These are phyloP conservation scores for Exophiala sideris DNA, from an alignment of 2,329 filamentous ascomycete species.

Conservation along the genomic window DNA sequence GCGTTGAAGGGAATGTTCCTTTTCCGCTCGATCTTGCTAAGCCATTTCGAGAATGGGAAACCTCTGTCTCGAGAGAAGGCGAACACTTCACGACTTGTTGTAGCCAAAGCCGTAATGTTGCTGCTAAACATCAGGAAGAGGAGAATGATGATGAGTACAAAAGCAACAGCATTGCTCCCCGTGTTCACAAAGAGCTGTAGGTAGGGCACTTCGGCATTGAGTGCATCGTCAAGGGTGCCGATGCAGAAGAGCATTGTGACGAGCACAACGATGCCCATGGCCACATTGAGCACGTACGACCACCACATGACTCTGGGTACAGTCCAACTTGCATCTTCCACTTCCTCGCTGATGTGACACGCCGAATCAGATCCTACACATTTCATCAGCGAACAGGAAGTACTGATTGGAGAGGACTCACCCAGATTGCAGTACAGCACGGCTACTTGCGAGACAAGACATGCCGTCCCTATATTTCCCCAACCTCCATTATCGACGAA, in stretches of 20 bases:
- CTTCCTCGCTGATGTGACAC: conserved; percentile 39
- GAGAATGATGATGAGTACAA: conserved; percentile 11
- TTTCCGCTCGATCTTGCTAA: conserved; percentile 28
- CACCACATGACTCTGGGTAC: conserved; percentile 48
- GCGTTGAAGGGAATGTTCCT: conserved; percentile 44
- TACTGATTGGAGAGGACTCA: not conserved
- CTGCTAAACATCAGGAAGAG: conserved; percentile 16
- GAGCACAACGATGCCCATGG: conserved; percentile 44
- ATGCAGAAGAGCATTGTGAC: conserved; percentile 44
- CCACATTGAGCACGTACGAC: conserved; percentile 45
- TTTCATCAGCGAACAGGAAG: not conserved
- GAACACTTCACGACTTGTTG: conserved; percentile 20
- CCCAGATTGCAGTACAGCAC: conserved; percentile 21
- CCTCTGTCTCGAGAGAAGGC: conserved; percentile 44
- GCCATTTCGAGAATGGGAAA: conserved; percentile 41
- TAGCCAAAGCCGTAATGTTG: conserved; percentile 21
- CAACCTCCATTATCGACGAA: conserved; percentile 32
- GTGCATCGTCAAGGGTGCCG: conserved; percentile 33
- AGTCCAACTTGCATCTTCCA: conserved; percentile 43
- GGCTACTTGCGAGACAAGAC: conserved; percentile 16
- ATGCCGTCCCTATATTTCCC: conserved; percentile 26
- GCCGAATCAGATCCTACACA: conserved; percentile 4
- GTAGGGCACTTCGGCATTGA: conserved; percentile 30
- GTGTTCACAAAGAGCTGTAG: conserved; percentile 21
- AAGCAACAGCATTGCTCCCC: conserved; percentile 9